Conservation (phyloP, 1,139 yeast genomes). For the Candida labiduridarum region DNA sequence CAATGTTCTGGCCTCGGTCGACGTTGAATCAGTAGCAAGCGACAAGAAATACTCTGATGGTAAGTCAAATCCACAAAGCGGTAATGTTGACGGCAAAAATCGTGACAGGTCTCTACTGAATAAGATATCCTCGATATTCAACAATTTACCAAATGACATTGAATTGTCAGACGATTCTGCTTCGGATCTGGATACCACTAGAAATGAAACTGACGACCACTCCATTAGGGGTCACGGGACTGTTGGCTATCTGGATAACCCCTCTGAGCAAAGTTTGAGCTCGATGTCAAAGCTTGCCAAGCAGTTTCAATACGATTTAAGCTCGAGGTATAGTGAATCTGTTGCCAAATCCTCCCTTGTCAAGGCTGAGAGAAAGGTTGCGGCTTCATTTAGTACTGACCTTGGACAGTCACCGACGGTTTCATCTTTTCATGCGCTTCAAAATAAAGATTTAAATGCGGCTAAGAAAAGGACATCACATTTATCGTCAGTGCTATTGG, state of each 20-base stretch:
- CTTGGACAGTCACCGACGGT: slow-evolving; percentile 33
- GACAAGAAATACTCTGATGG: not conserved
- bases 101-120: slow-evolving; percentile 11
- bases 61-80: slow-evolving; percentile 10
- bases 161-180: slow-evolving; percentile 53
- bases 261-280: slow-evolving; percentile 6
- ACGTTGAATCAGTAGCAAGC: slow-evolving; percentile 10
- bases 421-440: slow-evolving; percentile 43
- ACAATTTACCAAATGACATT: slow-evolving; percentile 51
- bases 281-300: not conserved
- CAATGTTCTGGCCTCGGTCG: slow-evolving; percentile 32
- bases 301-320: slow-evolving; percentile 14
- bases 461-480: slow-evolving; percentile 34
- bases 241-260: slow-evolving; percentile 5
- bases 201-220: slow-evolving; percentile 10
- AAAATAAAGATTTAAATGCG: slow-evolving; percentile 24
- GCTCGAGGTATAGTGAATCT: slow-evolving; percentile 29
- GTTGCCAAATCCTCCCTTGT: slow-evolving; percentile 35
- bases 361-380: slow-evolving; percentile 24
- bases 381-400: slow-evolving; percentile 9
- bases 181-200: slow-evolving; percentile 42
- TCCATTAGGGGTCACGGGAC: not conserved
- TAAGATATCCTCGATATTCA: slow-evolving; percentile 43
- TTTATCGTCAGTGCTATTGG: slow-evolving; percentile 37
- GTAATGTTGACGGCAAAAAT: not conserved